phyloP scores from a whole-genome alignment of 257 asterid species.

The Mitragyna speciosa region DNA sequence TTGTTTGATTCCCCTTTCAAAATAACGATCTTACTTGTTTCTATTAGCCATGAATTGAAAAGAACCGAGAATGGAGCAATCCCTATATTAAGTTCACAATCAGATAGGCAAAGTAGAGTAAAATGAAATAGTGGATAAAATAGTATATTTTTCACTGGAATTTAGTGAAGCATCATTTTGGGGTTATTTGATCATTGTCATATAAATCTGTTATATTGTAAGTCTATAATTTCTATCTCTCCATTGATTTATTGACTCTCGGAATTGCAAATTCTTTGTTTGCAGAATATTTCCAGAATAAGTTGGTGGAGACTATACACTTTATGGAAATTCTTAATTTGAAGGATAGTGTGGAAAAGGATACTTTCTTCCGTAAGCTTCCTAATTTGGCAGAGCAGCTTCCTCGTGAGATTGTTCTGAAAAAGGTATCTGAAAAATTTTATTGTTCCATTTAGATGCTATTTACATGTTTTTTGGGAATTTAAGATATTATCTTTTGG shows the following conservation, averaged over 20 bases:
- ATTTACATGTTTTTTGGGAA: slow-evolving; percentile 1
- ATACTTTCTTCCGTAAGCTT: slow-evolving; percentile 91
- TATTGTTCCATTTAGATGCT: background rate
- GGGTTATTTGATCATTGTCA: background rate
- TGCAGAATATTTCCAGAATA: slow-evolving; percentile 96
- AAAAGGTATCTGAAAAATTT: slow-evolving; percentile 56
- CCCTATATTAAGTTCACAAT: background rate
- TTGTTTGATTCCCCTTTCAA: background rate
- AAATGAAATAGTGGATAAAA: background rate
- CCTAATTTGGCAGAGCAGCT: slow-evolving; percentile 96
- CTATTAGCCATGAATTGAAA: background rate
- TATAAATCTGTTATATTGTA: background rate
- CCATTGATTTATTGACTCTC: background rate
- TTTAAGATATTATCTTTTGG: slow-evolving; percentile 18
- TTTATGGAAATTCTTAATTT: slow-evolving; percentile 96
- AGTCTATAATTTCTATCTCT: background rate
- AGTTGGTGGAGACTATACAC: slow-evolving; percentile 94
- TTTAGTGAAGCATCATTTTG: background rate
- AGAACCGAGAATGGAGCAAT: background rate
- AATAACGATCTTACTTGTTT: background rate
- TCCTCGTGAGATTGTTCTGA: slow-evolving; percentile 91
- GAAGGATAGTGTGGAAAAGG: slow-evolving; percentile 98
- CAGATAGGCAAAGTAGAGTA: background rate
- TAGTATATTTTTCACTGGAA: background rate
- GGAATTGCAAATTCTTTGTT: slow-evolving; percentile 15